These are phyloP conservation scores for Larix kaempferi DNA, from an alignment of 75 land plant species.

Conservation along the genomic window DNA sequence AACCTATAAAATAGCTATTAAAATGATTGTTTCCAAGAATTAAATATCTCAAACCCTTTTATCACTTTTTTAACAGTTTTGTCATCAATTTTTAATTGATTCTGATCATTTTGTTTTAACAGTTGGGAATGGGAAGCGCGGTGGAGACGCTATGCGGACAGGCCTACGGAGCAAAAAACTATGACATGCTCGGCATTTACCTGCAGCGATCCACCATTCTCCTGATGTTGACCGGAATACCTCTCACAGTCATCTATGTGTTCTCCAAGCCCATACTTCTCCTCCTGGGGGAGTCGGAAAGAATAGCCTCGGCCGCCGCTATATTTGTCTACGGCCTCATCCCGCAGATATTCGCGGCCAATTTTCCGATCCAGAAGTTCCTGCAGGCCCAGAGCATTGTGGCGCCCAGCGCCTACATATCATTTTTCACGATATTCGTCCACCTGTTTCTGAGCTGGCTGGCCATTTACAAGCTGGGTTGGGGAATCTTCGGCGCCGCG, in stretches of 20 bases:
- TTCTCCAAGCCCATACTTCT: conserved; percentile 32
- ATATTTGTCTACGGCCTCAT: conserved; percentile 53
- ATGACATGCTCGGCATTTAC: conserved; percentile 45
- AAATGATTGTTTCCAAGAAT: no score
- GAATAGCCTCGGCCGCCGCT: conserved; percentile 36
- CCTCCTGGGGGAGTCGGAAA: conserved; percentile 33
- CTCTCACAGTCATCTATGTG: conserved; percentile 37
- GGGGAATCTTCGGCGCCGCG: conserved; percentile 46
- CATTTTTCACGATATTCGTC: conserved; percentile 20
- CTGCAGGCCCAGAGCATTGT: conserved; percentile 67
- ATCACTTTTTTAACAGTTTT: no score
- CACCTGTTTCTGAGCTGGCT: conserved; percentile 49
- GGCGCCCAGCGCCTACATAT: conserved; percentile 40
- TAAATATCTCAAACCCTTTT: no score
- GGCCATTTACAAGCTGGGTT: conserved; percentile 26
- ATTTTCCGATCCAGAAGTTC: conserved; percentile 60
- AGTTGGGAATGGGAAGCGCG: conserved; percentile 78
- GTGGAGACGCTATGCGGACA: conserved; percentile 73
- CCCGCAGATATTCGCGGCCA: conserved; percentile 51
- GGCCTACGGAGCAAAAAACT: conserved; percentile 54
- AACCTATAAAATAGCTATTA: no score
- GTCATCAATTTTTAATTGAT: no score
- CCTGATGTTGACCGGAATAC: conserved; percentile 25
- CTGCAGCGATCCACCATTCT: conserved; percentile 49
- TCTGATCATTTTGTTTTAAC: background rate